A percentile compares a stretch with the other conserved stretches of the same genome.
phyloP scores from a whole-genome alignment of 2,329 filamentous ascomycete genomes.

The Cladophialophora chaetospira region DNA sequence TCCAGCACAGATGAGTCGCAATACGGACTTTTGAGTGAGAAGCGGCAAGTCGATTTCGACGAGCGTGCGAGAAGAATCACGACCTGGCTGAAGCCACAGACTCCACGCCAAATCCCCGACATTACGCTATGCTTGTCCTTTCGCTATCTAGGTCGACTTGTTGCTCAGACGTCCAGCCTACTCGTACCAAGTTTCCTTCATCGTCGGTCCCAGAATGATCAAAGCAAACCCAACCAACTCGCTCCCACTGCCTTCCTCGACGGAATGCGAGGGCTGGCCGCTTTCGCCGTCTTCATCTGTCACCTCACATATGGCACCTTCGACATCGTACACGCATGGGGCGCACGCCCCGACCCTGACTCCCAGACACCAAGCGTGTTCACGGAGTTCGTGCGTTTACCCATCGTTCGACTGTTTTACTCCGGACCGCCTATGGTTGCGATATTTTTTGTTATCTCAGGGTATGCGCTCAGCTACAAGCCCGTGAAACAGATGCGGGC shows the following conservation, averaged over 20 bases:
- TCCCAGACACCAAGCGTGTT: constrained; percentile 1
- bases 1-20: constrained; percentile 21
- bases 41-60: constrained; percentile 11
- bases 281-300: constrained; percentile 30
- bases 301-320: constrained; percentile 31
- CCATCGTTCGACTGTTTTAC: constrained; percentile 30
- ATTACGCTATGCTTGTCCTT: constrained; percentile 12
- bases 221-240: constrained; percentile 5
- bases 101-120: constrained; percentile 2
- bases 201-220: constrained; percentile 8
- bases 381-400: constrained; percentile 24
- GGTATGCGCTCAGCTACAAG: constrained; percentile 51
- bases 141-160: constrained; percentile 9
- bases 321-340: constrained; percentile 28
- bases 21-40: constrained; percentile 18
- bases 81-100: background rate
- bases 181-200: constrained; percentile 25
- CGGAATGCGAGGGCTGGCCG: constrained; percentile 47
- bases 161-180: constrained; percentile 8
- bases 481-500: constrained; percentile 44
- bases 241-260: constrained; percentile 38
- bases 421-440: constrained; percentile 39
- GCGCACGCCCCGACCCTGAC: constrained; percentile 23
- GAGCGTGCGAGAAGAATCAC: background rate
- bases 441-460: constrained; percentile 53